phyloP scores from a whole-genome alignment of 331 rosid species.

The Pyrus hybrid region DNA sequence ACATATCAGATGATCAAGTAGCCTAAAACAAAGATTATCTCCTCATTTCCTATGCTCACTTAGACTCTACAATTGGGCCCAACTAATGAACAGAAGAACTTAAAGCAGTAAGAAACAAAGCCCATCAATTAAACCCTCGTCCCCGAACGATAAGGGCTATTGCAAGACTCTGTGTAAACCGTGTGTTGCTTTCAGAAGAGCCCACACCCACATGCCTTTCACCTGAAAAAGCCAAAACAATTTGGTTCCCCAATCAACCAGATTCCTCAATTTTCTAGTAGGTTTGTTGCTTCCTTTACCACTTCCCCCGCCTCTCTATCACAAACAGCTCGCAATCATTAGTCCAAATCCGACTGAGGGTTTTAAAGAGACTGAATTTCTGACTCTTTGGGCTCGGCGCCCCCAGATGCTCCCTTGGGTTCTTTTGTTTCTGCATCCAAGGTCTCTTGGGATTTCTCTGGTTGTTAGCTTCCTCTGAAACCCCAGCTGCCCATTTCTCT shows the following conservation, averaged over 20 bases:
- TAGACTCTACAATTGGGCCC: neutral
- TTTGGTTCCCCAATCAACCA: neutral
- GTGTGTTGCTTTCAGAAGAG: neutral
- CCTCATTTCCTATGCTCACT: neutral
- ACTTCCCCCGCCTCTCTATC: neutral
- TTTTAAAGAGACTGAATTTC: too few species aligned
- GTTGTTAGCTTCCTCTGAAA: conserved; percentile 7
- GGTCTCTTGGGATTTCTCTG: conserved; percentile 15
- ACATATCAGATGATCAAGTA: too few species aligned
- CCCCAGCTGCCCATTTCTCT: conserved; percentile 16
- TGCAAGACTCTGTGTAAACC: neutral
- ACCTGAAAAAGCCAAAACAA: neutral
- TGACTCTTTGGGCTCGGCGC: conserved; percentile 1
- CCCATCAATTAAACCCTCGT: neutral
- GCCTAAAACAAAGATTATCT: too few species aligned
- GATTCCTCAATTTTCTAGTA: neutral
- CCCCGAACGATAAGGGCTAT: conserved; percentile 1
- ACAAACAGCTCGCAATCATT: neutral
- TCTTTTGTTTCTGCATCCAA: conserved; percentile 1
- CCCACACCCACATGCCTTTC: conserved; percentile 1
- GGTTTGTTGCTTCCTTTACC: neutral
- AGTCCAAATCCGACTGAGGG: neutral
- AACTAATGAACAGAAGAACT: neutral
- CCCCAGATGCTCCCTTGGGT: conserved; percentile 20
- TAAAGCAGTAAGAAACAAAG: neutral